Conservation (phyloP, 1,284 basidiomycete genomes). For the Phenoliferia sp. region DNA sequence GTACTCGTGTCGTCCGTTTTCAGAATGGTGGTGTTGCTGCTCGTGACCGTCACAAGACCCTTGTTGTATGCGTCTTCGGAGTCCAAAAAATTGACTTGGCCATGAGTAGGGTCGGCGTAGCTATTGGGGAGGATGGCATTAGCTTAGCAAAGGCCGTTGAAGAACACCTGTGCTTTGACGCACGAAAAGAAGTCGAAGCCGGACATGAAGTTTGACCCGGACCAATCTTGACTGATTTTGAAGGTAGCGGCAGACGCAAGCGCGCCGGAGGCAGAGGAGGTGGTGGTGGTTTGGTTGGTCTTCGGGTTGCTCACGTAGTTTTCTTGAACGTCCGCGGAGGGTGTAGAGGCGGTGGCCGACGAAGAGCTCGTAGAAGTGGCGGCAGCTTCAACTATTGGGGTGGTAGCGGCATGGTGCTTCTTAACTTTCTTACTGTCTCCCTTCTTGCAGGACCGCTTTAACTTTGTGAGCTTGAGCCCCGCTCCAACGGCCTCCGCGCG, state of each 20-base stretch:
- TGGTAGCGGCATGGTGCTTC: background rate
- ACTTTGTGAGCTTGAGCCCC: background rate
- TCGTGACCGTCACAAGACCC: constrained; percentile 60
- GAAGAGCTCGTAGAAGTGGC: background rate
- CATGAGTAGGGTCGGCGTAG: constrained; percentile 72
- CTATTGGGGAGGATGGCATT: no score
- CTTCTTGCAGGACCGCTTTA: background rate
- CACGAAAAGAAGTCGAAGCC: background rate
- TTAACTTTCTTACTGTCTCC: background rate
- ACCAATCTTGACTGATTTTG: background rate
- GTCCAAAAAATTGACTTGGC: constrained; percentile 57
- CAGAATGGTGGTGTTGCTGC: constrained; percentile 68
- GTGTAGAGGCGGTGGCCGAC: background rate
- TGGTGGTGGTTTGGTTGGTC: background rate
- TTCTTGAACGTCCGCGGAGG: background rate
- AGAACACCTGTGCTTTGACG: no score
- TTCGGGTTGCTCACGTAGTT: background rate
- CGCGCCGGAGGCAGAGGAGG: background rate
- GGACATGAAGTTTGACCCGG: background rate
- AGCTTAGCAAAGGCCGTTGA: no score
- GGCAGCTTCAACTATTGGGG: no score
- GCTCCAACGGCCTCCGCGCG: background rate
- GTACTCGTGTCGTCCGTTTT: constrained; percentile 70
- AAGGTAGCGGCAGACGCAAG: background rate
- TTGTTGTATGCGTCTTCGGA: constrained; percentile 49